phyloP scores from a whole-genome alignment of 495 filamentous ascomycete genomes.

The Pyronema domesticum region DNA sequence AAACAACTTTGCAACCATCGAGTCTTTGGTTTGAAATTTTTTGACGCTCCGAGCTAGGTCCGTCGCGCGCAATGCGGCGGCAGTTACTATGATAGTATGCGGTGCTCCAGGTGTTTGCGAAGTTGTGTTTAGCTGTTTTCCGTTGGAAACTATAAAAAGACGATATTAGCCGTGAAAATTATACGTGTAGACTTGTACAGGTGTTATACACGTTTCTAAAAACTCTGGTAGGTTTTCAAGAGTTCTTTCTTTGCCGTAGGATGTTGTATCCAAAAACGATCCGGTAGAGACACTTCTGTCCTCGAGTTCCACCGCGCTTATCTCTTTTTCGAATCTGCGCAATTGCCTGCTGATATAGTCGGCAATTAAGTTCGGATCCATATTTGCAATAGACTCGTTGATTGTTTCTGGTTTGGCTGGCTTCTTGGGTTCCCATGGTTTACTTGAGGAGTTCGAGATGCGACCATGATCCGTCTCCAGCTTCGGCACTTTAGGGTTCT shows the following conservation, averaged over 20 bases:
- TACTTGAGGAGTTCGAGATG: neutral
- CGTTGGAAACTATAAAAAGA: neutral
- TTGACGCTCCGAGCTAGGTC: constrained; percentile 58
- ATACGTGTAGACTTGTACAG: no score
- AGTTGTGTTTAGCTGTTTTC: constrained; percentile 29
- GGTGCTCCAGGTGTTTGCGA: constrained; percentile 57
- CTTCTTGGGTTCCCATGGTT: constrained; percentile 27
- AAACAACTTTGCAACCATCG: constrained; percentile 73
- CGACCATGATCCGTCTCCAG: neutral
- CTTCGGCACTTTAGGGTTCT: neutral
- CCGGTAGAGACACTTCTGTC: constrained; percentile 37
- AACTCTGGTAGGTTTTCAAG: constrained; percentile 59
- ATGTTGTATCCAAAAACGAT: constrained; percentile 55
- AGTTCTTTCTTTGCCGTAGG: constrained; percentile 43
- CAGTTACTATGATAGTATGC: constrained; percentile 68
- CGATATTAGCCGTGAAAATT: no score
- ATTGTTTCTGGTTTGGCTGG: constrained; percentile 33
- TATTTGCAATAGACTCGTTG: constrained; percentile 59
- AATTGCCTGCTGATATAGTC: constrained; percentile 71
- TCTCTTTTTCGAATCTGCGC: constrained; percentile 53
- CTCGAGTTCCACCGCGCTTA: constrained; percentile 66
- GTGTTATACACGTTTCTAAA: constrained; percentile 35
- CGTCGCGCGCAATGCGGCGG: constrained; percentile 63
- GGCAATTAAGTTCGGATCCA: constrained; percentile 67
- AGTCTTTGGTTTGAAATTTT: constrained; percentile 58